Evolutionary conservation across 192 early-diverging fungal species (phyloP).

Genomic region (Entomortierella beljakovae): DNA sequence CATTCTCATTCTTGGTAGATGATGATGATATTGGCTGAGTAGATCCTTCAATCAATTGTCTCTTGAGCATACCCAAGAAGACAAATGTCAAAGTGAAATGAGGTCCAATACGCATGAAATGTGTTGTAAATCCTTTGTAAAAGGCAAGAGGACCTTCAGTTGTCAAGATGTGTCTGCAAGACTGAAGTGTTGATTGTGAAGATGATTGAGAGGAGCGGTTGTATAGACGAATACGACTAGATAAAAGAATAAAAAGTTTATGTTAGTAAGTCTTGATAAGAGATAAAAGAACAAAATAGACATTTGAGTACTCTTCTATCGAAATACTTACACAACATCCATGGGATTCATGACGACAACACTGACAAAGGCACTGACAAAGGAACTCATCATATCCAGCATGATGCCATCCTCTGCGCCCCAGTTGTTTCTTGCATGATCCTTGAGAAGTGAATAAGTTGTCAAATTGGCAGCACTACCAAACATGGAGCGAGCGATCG

Average conservation of each 20-base stretch:
- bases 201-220: conserved; percentile 76
- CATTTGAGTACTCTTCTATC: neutral
- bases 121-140: conserved; percentile 78
- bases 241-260: neutral
- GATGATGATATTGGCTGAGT: conserved; percentile 7
- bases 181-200: conserved; percentile 64
- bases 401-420: conserved; percentile 71
- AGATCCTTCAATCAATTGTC: conserved; percentile 49
- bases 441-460: conserved; percentile 75
- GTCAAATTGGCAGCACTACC: conserved; percentile 77
- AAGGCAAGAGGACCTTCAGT: conserved; percentile 77
- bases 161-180: conserved; percentile 52
- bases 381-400: conserved; percentile 75
- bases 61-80: conserved; percentile 70
- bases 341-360: conserved; percentile 65
- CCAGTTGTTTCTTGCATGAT: conserved; percentile 65
- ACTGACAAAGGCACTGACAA: conserved; percentile 68
- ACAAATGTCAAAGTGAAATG: conserved; percentile 84
- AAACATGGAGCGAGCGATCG: conserved; percentile 72
- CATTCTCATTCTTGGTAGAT: conserved; percentile 38
- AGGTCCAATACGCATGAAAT: conserved; percentile 83
- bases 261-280: neutral
- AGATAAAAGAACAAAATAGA: neutral
- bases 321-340: conserved; percentile 57
- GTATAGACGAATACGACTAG: conserved; percentile 78